A percentile compares a stretch with the other conserved stretches of the same genome.
Evolutionary conservation across 305 asterid genomes (phyloP).

Genomic region (Striga hermonthica): DNA sequence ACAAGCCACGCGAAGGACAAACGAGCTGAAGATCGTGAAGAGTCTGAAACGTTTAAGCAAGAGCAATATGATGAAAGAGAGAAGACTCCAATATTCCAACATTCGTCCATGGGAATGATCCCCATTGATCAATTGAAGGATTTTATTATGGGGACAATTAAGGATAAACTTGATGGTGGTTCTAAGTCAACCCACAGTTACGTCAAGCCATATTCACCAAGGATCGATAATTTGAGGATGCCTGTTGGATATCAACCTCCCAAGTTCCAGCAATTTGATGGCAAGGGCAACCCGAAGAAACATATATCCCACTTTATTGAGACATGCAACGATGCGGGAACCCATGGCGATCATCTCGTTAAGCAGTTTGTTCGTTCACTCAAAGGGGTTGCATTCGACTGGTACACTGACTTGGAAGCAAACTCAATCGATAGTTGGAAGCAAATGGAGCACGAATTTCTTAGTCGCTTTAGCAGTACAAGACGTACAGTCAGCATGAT

Average conservation of each 20-base stretch:
- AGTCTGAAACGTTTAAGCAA: background rate
- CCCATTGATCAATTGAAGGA: background rate
- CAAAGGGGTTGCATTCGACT: background rate
- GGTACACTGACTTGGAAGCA: background rate
- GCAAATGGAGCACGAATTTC: background rate
- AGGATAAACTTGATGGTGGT: background rate
- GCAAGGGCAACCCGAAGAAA: background rate
- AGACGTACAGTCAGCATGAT: background rate
- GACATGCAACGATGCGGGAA: background rate
- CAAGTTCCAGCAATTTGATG: background rate
- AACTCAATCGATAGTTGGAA: background rate
- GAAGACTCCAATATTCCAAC: background rate
- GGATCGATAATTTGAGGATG: background rate
- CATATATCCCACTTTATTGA: background rate
- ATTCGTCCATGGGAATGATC: background rate
- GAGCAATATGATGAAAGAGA: background rate
- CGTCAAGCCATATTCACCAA: background rate
- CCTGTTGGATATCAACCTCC: background rate
- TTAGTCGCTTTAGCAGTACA: background rate
- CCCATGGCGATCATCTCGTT: background rate
- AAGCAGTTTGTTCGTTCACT: background rate
- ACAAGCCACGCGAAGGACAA: background rate
- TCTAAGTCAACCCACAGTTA: background rate
- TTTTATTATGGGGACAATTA: background rate
- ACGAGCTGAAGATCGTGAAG: background rate